Conservation (phyloP, 1,284 basidiomycete genomes). For the Peniophora sp. region DNA sequence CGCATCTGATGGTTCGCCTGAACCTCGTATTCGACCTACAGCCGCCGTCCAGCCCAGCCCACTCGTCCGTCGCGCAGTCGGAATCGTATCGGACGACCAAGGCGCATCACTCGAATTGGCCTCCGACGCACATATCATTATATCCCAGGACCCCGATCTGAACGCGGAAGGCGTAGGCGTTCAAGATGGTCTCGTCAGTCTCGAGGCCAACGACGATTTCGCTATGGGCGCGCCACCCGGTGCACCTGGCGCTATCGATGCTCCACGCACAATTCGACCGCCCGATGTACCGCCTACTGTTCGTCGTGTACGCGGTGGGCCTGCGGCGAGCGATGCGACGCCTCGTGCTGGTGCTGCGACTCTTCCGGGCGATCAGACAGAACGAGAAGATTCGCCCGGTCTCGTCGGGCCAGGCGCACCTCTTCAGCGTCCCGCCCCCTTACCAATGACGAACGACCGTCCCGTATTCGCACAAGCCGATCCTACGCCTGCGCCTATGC, state of each 20-base stretch:
- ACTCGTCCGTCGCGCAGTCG: constrained; percentile 39
- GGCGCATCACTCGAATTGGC: constrained; percentile 35
- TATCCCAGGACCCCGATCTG: constrained; percentile 44
- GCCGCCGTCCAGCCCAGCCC: constrained; percentile 19
- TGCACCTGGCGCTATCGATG: constrained; percentile 67
- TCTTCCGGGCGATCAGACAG: constrained; percentile 18
- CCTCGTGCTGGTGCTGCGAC: constrained; percentile 30
- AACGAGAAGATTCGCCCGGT: constrained; percentile 5
- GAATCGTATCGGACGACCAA: constrained; percentile 50
- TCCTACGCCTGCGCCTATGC: background rate
- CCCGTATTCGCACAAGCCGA: background rate
- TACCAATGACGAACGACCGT: constrained; percentile 5
- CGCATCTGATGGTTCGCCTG: constrained; percentile 22
- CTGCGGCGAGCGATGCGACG: constrained; percentile 8
- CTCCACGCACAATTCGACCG: constrained; percentile 17
- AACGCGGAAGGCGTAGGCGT: constrained; percentile 46
- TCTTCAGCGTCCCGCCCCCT: constrained; percentile 9
- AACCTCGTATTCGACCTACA: constrained; percentile 19
- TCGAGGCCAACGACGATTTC: constrained; percentile 72
- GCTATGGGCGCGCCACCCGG: constrained; percentile 83
- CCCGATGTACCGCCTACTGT: constrained; percentile 16
- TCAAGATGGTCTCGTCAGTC: constrained; percentile 62
- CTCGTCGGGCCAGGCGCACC: constrained; percentile 13
- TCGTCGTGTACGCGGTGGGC: constrained; percentile 9
- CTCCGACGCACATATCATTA: constrained; percentile 59